Conservation (phyloP, 2,329 filamentous ascomycete genomes). For the Aquanectria penicillioides region DNA sequence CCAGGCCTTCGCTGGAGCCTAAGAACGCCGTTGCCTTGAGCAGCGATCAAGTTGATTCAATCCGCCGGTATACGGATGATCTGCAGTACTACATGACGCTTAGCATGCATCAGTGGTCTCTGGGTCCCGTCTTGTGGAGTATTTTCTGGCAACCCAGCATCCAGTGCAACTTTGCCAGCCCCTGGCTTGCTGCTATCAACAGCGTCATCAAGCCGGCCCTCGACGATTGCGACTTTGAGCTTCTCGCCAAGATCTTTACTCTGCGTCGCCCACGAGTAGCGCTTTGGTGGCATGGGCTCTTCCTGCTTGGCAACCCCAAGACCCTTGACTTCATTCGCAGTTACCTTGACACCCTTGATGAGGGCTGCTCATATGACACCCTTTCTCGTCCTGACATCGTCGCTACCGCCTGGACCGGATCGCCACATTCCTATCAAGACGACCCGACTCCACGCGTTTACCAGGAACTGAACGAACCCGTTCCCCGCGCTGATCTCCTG, state of each 20-base stretch:
- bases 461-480: conserved; percentile 19
- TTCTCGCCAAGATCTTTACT: conserved; percentile 37
- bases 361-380: conserved; percentile 39
- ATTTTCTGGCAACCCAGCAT: conserved; percentile 46
- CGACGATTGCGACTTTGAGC: conserved; percentile 33
- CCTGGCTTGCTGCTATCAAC: conserved; percentile 40
- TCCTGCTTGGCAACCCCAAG: conserved; percentile 35
- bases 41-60: conserved; percentile 20
- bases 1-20: conserved; percentile 27
- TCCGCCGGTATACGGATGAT: conserved; percentile 33
- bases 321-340: conserved; percentile 35
- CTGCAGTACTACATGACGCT: conserved; percentile 45
- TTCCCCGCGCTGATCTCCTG: conserved; percentile 35
- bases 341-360: conserved; percentile 40
- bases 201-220: conserved; percentile 36
- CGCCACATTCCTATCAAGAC: conserved; percentile 39
- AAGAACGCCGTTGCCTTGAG: conserved; percentile 14
- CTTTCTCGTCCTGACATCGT: conserved; percentile 41
- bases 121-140: conserved; percentile 44
- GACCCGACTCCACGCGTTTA: conserved; percentile 21
- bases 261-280: conserved; percentile 41
- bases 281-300: conserved; percentile 44
- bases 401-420: conserved; percentile 38
- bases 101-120: conserved; percentile 39
- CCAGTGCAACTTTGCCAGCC: conserved; percentile 43